These are phyloP conservation scores for Silene noctiflora DNA, from an alignment of 179 eudicot species.

Conservation along the genomic window DNA sequence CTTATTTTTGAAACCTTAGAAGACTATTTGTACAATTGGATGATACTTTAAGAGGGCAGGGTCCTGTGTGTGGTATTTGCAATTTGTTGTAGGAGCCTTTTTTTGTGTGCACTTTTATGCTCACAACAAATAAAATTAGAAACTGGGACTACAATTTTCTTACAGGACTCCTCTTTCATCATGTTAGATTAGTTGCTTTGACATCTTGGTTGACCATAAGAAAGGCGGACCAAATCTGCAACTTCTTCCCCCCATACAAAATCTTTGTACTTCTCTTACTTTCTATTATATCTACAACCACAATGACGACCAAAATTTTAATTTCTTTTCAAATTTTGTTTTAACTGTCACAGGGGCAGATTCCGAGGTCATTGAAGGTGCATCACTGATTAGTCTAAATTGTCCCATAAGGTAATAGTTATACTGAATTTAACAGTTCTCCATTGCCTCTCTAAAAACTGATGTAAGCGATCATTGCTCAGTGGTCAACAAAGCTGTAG, in stretches of 20 bases:
- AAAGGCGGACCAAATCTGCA: neutral
- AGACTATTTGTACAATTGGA: neutral
- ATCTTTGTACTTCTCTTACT: neutral
- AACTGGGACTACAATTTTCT: neutral
- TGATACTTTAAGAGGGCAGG: neutral
- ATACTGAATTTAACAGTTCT: neutral
- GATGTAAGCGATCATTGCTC: neutral
- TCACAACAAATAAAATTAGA: neutral
- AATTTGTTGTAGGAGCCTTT: neutral
- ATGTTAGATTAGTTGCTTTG: neutral
- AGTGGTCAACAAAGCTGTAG: neutral
- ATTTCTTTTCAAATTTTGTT: constrained; percentile 10
- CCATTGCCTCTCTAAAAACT: neutral
- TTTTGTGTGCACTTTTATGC: neutral
- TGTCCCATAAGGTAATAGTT: constrained; percentile 83
- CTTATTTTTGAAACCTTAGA: neutral
- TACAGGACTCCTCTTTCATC: neutral
- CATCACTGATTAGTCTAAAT: constrained; percentile 71
- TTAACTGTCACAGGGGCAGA: constrained; percentile 37
- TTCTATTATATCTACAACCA: neutral
- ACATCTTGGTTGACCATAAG: neutral
- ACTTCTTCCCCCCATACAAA: neutral
- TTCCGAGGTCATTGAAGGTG: constrained; percentile 77
- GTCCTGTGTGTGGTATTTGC: neutral
- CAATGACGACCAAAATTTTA: neutral